phyloP scores from a whole-genome alignment of 2,329 filamentous ascomycete genomes.

The Phyllosticta citribraziliensis region DNA sequence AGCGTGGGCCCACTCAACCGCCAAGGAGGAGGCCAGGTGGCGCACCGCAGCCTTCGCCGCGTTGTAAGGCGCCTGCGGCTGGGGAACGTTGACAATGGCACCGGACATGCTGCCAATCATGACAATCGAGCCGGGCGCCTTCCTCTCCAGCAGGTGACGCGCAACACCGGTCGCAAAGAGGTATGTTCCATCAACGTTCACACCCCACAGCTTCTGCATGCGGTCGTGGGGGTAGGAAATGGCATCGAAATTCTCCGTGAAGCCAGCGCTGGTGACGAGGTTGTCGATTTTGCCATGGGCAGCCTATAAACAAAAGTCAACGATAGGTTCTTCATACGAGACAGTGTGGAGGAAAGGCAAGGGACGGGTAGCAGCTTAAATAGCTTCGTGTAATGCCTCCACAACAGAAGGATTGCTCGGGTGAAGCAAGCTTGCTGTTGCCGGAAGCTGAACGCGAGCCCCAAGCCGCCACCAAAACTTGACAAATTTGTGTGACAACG shows the following conservation, averaged over 20 bases:
- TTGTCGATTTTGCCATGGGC: conserved; percentile 78
- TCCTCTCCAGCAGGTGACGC: conserved; percentile 76
- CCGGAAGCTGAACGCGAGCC: background rate
- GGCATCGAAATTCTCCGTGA: conserved; percentile 92
- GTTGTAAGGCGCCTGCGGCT: conserved; percentile 90
- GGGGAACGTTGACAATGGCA: conserved; percentile 86
- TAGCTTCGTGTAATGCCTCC: background rate
- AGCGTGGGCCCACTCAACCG: conserved; percentile 85
- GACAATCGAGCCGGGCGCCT: conserved; percentile 74
- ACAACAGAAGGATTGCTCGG: background rate
- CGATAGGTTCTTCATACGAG: background rate
- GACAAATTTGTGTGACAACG: too few species aligned
- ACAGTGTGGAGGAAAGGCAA: background rate
- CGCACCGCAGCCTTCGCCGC: conserved; percentile 85
- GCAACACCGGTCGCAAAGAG: conserved; percentile 77
- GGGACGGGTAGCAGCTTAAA: background rate
- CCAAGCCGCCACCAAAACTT: background rate
- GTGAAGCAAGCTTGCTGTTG: background rate
- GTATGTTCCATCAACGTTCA: conserved; percentile 90
- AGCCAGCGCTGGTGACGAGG: conserved; percentile 90
- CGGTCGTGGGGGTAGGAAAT: conserved; percentile 84
- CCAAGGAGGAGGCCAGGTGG: conserved; percentile 76
- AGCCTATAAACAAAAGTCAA: conserved; percentile 14
- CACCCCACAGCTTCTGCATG: conserved; percentile 85
- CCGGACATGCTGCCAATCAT: conserved; percentile 96